Conservation (phyloP, 441 rosid genomes). For the Codiaeum variegatum region DNA sequence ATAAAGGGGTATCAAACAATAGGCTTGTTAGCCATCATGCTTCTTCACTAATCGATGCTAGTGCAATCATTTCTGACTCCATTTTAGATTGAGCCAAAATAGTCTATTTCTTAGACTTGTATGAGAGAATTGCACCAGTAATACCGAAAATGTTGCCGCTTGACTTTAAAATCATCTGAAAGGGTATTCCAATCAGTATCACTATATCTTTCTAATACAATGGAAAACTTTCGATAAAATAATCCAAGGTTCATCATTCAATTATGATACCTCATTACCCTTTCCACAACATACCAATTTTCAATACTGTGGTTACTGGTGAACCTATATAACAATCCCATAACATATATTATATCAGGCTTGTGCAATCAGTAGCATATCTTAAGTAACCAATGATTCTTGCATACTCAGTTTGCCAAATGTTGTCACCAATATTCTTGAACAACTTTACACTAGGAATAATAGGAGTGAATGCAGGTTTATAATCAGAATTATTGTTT, state of each 20-base stretch:
- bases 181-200: conserved; percentile 5
- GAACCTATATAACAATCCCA: no score
- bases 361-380: no score
- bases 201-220: conserved; percentile 6
- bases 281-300: neutral
- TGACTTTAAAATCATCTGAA: conserved; percentile 6
- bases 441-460: no score
- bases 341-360: no score
- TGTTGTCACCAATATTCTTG: no score
- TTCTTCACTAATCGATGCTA: neutral
- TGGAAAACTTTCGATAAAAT: conserved; percentile 6
- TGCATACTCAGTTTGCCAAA: no score
- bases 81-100: neutral
- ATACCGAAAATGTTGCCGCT: no score
- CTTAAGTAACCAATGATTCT: no score
- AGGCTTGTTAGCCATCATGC: neutral
- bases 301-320: neutral
- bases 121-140: neutral
- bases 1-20: no score
- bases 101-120: neutral
- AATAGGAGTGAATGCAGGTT: no score
- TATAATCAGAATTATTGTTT: no score
- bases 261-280: neutral
- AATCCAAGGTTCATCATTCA: neutral
- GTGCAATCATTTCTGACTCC: neutral